phyloP scores from a whole-genome alignment of 176 grass and related monocot species.

The Phragmites australis region DNA sequence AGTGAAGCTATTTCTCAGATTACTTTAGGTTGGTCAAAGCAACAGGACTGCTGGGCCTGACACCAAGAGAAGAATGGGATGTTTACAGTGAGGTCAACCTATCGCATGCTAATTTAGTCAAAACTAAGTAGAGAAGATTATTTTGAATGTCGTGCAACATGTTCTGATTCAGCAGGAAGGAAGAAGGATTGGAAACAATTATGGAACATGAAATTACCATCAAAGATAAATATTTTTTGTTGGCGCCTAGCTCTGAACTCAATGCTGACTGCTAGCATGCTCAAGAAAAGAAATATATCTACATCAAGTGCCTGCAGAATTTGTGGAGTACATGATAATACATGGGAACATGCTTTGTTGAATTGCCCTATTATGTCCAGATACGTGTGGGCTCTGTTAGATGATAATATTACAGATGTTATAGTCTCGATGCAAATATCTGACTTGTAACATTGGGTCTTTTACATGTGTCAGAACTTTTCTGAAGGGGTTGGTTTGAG shows the following conservation, averaged over 20 bases:
- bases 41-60: no score
- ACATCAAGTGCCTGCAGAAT: not conserved
- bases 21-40: no score
- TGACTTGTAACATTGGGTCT: not conserved
- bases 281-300: not conserved
- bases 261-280: not conserved
- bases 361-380: not conserved
- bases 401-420: not conserved
- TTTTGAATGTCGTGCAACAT: not conserved
- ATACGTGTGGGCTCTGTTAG: not conserved
- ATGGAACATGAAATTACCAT: not conserved
- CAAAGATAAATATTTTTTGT: not conserved
- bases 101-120: no score
- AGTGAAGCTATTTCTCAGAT: no score
- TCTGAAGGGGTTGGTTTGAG: no score
- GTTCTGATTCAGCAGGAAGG: not conserved
- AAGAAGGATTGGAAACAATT: not conserved
- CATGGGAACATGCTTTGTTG: not conserved
- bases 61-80: no score
- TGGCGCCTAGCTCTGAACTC: not conserved
- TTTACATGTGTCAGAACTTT: not conserved
- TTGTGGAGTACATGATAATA: not conserved
- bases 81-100: no score
- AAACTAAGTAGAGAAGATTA: no score
- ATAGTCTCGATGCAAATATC: not conserved